Percentiles rank a stretch among this genome's conserved stretches.
Evolutionary conservation across 108 stramenopile genomes (phyloP).

Genomic region (Cyclotella distinguenda): DNA sequence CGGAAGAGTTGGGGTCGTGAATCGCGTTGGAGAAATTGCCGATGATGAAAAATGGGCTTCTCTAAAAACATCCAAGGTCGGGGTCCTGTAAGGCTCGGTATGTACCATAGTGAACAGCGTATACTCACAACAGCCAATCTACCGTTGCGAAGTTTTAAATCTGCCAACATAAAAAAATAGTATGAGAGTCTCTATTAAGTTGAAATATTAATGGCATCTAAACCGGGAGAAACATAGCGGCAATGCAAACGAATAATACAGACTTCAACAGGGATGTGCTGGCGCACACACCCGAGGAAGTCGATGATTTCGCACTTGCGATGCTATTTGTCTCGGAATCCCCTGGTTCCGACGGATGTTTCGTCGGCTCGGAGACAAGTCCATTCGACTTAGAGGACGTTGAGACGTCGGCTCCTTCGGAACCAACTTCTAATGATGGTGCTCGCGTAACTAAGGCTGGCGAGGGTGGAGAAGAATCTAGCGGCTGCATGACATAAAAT

Average conservation of each 20-base stretch:
- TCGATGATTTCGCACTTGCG: neutral
- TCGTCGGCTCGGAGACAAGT: no score
- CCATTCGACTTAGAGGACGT: no score
- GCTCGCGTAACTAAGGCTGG: neutral
- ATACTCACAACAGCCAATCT: no score
- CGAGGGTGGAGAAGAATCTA: neutral
- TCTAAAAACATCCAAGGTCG: neutral
- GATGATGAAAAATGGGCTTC: constrained; percentile 26
- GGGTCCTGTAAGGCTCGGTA: neutral
- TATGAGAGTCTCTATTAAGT: no score
- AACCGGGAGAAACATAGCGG: neutral
- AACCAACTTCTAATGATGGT: no score
- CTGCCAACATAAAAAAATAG: no score
- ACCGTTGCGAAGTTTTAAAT: no score
- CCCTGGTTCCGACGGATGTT: no score
- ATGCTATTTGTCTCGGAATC: neutral
- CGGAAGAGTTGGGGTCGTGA: constrained; percentile 62
- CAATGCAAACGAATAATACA: neutral
- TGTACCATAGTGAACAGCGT: no score
- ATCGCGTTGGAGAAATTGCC: constrained; percentile 23
- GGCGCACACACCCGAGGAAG: neutral
- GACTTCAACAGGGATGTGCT: neutral
- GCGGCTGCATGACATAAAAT: neutral
- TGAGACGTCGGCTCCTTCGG: neutral
- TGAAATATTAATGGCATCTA: neutral